A percentile compares a stretch with the other conserved stretches of the same genome.
Evolutionary conservation across 306 rosid species (phyloP).

Genomic region (Vigna mungo): DNA sequence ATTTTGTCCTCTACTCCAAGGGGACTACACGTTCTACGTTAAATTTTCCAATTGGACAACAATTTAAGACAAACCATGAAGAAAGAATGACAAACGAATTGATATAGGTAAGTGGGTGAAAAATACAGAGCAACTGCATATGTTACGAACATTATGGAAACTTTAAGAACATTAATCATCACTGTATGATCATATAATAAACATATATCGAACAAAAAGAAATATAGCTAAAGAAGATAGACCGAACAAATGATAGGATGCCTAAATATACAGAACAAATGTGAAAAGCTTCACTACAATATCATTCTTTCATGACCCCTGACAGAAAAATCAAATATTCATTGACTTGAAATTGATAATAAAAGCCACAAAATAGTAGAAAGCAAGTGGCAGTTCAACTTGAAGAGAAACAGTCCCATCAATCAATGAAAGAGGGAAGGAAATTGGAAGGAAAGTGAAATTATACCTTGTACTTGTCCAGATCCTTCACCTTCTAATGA

Average conservation of each 20-base stretch:
- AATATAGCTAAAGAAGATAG: background rate
- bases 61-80: slow-evolving; percentile 28
- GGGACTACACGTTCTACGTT: background rate
- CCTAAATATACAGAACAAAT: background rate
- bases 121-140: background rate
- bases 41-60: slow-evolving; percentile 25
- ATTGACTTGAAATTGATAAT: slow-evolving; percentile 25
- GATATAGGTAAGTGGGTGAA: background rate
- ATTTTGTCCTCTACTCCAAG: background rate
- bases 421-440: background rate
- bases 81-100: slow-evolving; percentile 19
- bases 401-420: slow-evolving; percentile 37
- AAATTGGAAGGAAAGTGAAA: slow-evolving; percentile 25
- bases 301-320: background rate
- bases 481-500: slow-evolving; percentile 47
- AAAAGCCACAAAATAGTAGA: slow-evolving; percentile 26
- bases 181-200: background rate
- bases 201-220: background rate
- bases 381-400: slow-evolving; percentile 29
- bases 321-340: slow-evolving; percentile 2
- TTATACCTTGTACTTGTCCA: slow-evolving; percentile 56
- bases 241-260: too few relatives aligned
- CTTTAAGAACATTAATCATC: slow-evolving; percentile 3
- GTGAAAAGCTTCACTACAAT: slow-evolving; percentile 17
- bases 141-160: background rate